Percentiles rank a stretch among this genome's conserved stretches.
These are phyloP conservation scores for Phytophthora sojae DNA, from an alignment of 352 stramenopile species.

Conservation along the genomic window DNA sequence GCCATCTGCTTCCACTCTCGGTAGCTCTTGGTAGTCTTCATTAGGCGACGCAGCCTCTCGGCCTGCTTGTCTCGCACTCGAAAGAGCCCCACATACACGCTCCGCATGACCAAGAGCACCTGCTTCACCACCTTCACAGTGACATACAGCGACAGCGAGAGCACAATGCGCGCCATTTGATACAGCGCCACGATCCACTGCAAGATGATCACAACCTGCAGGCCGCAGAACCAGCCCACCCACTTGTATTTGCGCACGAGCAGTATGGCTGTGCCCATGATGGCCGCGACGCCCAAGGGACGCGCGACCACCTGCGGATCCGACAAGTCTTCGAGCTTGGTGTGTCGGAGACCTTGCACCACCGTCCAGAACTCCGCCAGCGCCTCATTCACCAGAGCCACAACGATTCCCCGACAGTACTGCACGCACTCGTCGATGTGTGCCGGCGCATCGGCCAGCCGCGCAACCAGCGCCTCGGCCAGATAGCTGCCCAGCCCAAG, in stretches of 20 bases:
- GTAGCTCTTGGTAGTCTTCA: constrained; percentile 66
- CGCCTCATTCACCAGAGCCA: constrained; percentile 17
- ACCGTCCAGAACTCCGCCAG: constrained; percentile 47
- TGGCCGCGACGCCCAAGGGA: constrained; percentile 33
- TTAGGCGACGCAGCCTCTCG: constrained; percentile 60
- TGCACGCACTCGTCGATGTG: constrained; percentile 38
- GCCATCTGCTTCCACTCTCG: constrained; percentile 71
- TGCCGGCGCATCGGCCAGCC: constrained; percentile 41
- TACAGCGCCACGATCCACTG: constrained; percentile 76
- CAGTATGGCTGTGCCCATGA: constrained; percentile 27
- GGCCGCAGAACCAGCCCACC: constrained; percentile 65
- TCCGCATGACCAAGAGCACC: constrained; percentile 31
- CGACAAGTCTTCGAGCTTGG: constrained; percentile 41
- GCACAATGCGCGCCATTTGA: constrained; percentile 64
- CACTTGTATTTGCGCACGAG: constrained; percentile 65
- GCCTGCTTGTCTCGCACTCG: constrained; percentile 59
- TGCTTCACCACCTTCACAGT: constrained; percentile 61
- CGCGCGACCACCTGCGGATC: constrained; percentile 49
- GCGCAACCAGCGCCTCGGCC: constrained; percentile 31
- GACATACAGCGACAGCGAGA: constrained; percentile 62
- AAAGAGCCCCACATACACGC: constrained; percentile 46
- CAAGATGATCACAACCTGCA: constrained; percentile 66
- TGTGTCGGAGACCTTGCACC: constrained; percentile 35
- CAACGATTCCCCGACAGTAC: constrained; percentile 7
- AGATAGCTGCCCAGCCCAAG: constrained; percentile 49